Evolutionary conservation across 192 early-diverging fungal genomes (phyloP).

Genomic region (Entomortierella parvispora): DNA sequence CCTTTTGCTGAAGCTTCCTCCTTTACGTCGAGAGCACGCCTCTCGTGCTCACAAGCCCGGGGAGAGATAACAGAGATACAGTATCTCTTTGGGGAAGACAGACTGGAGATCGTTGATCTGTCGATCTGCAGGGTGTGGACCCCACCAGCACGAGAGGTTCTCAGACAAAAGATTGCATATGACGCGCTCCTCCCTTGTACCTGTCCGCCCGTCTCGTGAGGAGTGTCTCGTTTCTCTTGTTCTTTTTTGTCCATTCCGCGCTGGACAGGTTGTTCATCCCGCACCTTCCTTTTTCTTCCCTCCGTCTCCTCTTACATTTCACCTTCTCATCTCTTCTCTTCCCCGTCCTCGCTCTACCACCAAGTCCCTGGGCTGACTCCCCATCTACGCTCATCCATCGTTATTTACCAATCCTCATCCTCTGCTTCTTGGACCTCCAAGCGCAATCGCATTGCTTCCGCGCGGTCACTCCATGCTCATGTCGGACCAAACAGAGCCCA

Average conservation of each 20-base stretch:
- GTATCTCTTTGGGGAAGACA: too few relatives aligned
- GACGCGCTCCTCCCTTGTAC: neutral
- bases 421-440: neutral
- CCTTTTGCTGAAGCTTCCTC: too few relatives aligned
- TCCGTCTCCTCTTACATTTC: neutral
- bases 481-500: neutral
- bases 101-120: too few relatives aligned
- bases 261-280: neutral
- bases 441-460: neutral
- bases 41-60: too few relatives aligned
- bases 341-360: neutral
- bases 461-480: neutral
- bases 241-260: too few relatives aligned
- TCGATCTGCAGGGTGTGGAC: too few relatives aligned
- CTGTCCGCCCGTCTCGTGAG: too few relatives aligned
- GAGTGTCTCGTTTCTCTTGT: neutral
- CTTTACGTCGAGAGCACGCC: too few relatives aligned
- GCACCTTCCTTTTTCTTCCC: neutral
- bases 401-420: neutral
- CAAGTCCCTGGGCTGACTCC: neutral
- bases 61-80: too few relatives aligned
- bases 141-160: too few relatives aligned
- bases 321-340: neutral
- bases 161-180: neutral
- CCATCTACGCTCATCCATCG: neutral